Evolutionary conservation across 2,329 filamentous ascomycete genomes (phyloP).

Genomic region (Penicillium occitanis): DNA sequence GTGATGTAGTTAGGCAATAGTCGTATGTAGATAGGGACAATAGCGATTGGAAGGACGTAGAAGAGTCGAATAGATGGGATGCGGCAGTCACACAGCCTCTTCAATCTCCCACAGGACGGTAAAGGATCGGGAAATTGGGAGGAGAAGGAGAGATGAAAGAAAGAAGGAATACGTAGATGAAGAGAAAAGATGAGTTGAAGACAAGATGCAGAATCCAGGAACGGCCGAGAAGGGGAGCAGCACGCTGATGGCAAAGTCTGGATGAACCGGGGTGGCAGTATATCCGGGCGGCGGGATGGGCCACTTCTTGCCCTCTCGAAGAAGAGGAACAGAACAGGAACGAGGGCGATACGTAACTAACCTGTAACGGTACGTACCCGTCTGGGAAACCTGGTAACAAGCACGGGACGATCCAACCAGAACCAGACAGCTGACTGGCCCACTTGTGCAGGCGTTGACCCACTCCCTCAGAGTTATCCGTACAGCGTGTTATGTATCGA

Average conservation of each 20-base stretch:
- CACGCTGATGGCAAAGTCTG: slow-evolving; percentile 3
- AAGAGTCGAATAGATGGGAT: slow-evolving; percentile 5
- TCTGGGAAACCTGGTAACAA: slow-evolving; percentile 10
- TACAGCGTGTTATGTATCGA: background rate
- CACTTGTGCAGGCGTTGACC: background rate
- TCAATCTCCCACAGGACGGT: background rate
- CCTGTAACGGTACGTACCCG: slow-evolving; percentile 2
- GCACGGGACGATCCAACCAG: slow-evolving; percentile 15
- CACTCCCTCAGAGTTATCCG: background rate
- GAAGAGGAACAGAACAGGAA: slow-evolving; percentile 6
- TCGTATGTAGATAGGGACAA: slow-evolving; percentile 2
- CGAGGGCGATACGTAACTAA: background rate
- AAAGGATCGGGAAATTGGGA: background rate
- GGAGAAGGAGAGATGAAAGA: slow-evolving; percentile 10
- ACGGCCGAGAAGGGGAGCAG: background rate
- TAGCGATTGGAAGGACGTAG: slow-evolving; percentile 14
- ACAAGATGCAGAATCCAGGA: slow-evolving; percentile 10
- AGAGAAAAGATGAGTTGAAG: background rate
- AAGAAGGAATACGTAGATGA: slow-evolving; percentile 4
- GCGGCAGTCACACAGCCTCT: background rate
- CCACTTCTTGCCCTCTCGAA: background rate
- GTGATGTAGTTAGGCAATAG: background rate
- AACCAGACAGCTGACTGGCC: slow-evolving; percentile 10
- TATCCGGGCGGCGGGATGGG: slow-evolving; percentile 18
- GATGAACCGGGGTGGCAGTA: slow-evolving; percentile 20